Percentiles rank a stretch among this genome's conserved stretches.
phyloP scores from a whole-genome alignment of 805 yeast genomes.

The Tetrapisispora taiwanensis region DNA sequence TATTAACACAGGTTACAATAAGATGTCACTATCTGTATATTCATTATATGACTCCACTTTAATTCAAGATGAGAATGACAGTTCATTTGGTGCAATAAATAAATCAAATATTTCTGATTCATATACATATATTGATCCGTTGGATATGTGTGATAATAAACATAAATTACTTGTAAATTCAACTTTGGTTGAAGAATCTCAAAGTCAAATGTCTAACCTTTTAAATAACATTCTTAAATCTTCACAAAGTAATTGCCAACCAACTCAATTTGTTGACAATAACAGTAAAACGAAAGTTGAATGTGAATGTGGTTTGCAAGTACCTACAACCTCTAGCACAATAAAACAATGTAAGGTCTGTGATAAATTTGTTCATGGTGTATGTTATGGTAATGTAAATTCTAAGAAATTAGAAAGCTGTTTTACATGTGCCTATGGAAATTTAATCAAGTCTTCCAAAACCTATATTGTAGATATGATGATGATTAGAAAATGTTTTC shows the following conservation, averaged over 20 bases:
- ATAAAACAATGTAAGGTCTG: constrained; percentile 27
- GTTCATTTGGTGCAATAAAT: neutral
- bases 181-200: constrained; percentile 1
- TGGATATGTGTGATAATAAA: constrained; percentile 10
- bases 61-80: constrained; percentile 4
- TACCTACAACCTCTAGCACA: constrained; percentile 8
- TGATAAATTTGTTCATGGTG: constrained; percentile 24
- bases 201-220: constrained; percentile 28
- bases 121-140: constrained; percentile 23
- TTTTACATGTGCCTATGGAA: constrained; percentile 19
- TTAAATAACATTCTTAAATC: constrained; percentile 23
- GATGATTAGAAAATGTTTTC: constrained; percentile 30
- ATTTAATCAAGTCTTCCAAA: constrained; percentile 12
- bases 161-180: neutral
- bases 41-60: constrained; percentile 11
- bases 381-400: constrained; percentile 28
- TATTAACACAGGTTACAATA: constrained; percentile 27
- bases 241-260: constrained; percentile 16
- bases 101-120: neutral
- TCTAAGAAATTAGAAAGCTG: constrained; percentile 16
- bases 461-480: constrained; percentile 24
- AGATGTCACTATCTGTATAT: constrained; percentile 24
- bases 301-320: constrained; percentile 26
- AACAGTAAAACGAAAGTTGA: constrained; percentile 2
- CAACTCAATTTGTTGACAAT: constrained; percentile 24